Conservation (phyloP, 2,329 filamentous ascomycete genomes). For the Pseudocercospora musae region DNA sequence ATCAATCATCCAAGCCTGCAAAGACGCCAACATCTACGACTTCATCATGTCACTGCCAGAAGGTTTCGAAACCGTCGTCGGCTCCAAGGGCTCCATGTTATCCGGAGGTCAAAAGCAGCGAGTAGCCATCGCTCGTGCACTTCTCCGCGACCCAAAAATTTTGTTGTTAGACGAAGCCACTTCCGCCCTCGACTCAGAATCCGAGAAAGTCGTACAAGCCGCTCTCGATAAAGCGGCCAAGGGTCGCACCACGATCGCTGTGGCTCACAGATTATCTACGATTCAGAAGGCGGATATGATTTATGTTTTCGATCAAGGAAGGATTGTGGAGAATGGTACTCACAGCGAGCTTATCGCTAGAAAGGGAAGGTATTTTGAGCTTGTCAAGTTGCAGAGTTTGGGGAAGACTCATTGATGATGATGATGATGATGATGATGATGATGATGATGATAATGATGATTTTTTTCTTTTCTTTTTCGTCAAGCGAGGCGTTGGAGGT, state of each 20-base stretch:
- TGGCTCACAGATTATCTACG: conserved; percentile 86
- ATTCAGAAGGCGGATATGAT: conserved; percentile 95
- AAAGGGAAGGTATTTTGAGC: conserved; percentile 41
- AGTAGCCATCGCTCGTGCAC: conserved; percentile 84
- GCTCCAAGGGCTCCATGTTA: conserved; percentile 79
- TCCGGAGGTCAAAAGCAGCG: conserved; percentile 94
- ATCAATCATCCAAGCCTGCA: conserved; percentile 72
- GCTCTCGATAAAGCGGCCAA: conserved; percentile 79
- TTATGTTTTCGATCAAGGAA: conserved; percentile 91
- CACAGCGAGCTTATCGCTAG: conserved; percentile 57
- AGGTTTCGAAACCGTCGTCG: conserved; percentile 55
- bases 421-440: too few relatives aligned
- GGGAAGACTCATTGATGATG: conserved; percentile 28
- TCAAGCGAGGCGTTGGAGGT: neutral
- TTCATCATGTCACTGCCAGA: conserved; percentile 79
- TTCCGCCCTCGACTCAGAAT: conserved; percentile 66
- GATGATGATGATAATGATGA: too few relatives aligned
- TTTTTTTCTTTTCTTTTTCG: neutral
- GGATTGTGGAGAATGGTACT: conserved; percentile 78
- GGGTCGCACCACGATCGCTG: conserved; percentile 74
- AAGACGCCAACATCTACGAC: conserved; percentile 88
- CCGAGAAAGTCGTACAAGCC: conserved; percentile 75
- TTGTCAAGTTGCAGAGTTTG: conserved; percentile 39
- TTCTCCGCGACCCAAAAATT: conserved; percentile 87
- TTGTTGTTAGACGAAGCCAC: conserved; percentile 77